phyloP scores from a whole-genome alignment of 2,329 filamentous ascomycete genomes.

The Cytospora chrysosperma region DNA sequence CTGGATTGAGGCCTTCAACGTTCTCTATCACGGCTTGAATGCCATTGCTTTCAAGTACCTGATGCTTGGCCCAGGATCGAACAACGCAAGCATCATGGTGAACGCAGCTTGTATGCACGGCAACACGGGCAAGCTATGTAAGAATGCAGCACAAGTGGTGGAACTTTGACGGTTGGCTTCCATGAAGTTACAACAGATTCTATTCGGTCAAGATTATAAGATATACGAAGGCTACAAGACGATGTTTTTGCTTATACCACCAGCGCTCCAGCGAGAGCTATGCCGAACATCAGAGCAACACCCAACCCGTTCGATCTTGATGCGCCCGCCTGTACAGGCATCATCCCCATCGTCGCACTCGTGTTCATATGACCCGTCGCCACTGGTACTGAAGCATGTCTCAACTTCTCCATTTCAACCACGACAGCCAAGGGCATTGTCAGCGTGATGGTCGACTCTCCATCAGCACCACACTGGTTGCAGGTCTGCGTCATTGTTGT shows the following conservation, averaged over 20 bases:
- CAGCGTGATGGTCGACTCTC: conserved; percentile 35
- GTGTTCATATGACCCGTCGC: background rate
- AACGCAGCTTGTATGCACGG: conserved; percentile 58
- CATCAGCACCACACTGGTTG: conserved; percentile 33
- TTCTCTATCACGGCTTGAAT: conserved; percentile 46
- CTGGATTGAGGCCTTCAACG: conserved; percentile 47
- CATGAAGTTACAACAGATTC: background rate
- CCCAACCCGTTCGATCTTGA: background rate
- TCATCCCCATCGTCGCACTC: background rate
- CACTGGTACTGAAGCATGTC: conserved; percentile 6
- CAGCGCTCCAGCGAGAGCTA: background rate
- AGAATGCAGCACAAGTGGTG: conserved; percentile 36
- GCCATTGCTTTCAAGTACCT: conserved; percentile 56
- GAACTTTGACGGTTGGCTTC: conserved; percentile 31
- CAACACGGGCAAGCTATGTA: conserved; percentile 49
- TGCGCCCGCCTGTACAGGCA: conserved; percentile 12
- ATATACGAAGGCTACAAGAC: background rate
- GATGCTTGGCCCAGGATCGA: conserved; percentile 52
- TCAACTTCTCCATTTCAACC: conserved; percentile 13
- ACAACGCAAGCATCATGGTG: conserved; percentile 52
- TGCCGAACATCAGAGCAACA: background rate
- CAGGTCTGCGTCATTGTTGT: conserved; percentile 33
- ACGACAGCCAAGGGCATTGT: conserved; percentile 32
- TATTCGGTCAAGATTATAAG: background rate
- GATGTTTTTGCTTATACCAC: background rate